Conservation (phyloP, 805 yeast species). For the Metschnikowia gruessii region DNA sequence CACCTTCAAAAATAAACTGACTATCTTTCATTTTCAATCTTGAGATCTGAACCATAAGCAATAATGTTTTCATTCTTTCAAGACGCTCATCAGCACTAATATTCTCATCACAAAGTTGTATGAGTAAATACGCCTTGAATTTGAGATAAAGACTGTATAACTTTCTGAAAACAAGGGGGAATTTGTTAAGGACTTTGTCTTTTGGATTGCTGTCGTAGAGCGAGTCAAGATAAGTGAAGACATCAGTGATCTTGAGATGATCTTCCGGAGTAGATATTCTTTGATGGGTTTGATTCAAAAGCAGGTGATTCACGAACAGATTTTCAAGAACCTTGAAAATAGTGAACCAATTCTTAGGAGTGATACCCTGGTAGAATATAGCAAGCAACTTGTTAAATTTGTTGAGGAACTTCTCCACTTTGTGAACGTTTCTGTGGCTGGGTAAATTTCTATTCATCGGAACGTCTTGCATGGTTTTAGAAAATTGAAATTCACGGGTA, state of each 20-base stretch:
- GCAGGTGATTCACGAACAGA: constrained; percentile 56
- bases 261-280: constrained; percentile 45
- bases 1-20: constrained; percentile 41
- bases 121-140: constrained; percentile 58
- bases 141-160: constrained; percentile 66
- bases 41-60: constrained; percentile 62
- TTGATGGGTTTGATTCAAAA: constrained; percentile 54
- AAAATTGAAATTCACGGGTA: constrained; percentile 41
- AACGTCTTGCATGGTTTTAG: constrained; percentile 41
- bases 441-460: constrained; percentile 48
- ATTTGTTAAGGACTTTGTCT: constrained; percentile 34
- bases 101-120: constrained; percentile 62
- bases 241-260: constrained; percentile 58
- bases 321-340: constrained; percentile 71
- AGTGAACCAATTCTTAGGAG: constrained; percentile 73
- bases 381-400: constrained; percentile 61
- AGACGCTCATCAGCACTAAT: constrained; percentile 59
- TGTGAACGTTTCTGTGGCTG: constrained; percentile 42
- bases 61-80: constrained; percentile 63
- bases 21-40: constrained; percentile 63
- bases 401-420: constrained; percentile 59
- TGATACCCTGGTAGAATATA: constrained; percentile 53
- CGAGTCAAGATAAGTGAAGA: constrained; percentile 66
- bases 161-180: constrained; percentile 70
- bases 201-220: constrained; percentile 48